Conservation (phyloP, 306 rosid species). For the Luffa aegyptiaca region DNA sequence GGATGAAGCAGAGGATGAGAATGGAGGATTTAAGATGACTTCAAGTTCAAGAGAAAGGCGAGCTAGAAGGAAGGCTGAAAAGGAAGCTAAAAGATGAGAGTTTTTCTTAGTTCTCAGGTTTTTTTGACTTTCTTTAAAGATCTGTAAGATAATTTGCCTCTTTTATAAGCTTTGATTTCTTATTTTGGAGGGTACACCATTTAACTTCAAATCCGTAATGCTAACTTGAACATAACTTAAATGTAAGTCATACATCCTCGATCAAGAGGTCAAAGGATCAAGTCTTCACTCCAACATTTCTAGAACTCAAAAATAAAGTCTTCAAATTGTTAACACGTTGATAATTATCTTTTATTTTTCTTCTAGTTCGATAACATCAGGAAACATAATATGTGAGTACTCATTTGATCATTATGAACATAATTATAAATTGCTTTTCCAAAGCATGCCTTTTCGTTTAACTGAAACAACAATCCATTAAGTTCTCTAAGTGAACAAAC, state of each 20-base stretch:
- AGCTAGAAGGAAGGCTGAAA: slow-evolving; percentile 15
- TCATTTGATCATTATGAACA: neutral
- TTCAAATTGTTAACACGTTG: too few species aligned
- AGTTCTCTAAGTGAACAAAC: too few species aligned
- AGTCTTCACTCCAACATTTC: too few species aligned
- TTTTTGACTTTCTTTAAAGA: neutral
- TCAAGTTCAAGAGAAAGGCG: slow-evolving; percentile 13
- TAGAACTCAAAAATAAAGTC: too few species aligned
- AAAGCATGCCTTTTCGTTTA: too few species aligned
- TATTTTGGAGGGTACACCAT: neutral
- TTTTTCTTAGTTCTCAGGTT: neutral
- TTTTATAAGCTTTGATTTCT: neutral
- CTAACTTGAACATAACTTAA: too few species aligned
- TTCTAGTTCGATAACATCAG: neutral
- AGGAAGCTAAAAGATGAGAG: neutral
- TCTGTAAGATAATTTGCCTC: neutral
- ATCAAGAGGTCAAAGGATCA: too few species aligned
- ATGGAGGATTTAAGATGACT: slow-evolving; percentile 6
- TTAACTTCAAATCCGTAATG: too few species aligned
- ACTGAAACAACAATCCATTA: too few species aligned
- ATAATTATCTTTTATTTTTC: too few species aligned
- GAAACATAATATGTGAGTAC: neutral
- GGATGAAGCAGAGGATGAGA: slow-evolving; percentile 8
- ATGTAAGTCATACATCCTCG: too few species aligned
- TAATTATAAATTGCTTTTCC: too few species aligned